phyloP scores from a whole-genome alignment of 148 eudicot genomes.

The Simmondsia chinensis region DNA sequence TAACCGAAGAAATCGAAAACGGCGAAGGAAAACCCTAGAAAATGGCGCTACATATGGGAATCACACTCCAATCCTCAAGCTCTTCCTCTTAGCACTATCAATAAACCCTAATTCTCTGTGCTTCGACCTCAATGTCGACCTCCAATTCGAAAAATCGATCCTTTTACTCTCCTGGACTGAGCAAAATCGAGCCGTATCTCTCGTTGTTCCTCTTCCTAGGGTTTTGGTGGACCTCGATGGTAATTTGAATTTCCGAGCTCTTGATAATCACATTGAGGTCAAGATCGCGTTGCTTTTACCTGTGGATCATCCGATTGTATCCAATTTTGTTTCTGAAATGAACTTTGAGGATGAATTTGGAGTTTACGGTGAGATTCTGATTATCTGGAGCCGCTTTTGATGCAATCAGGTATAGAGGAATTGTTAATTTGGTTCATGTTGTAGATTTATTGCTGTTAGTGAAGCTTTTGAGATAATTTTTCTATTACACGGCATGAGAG shows the following conservation, averaged over 20 bases:
- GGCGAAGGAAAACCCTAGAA: constrained; percentile 48
- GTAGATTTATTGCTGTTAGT: too few relatives aligned
- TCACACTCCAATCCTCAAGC: constrained; percentile 59
- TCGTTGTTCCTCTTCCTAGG: constrained; percentile 63
- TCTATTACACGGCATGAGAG: too few relatives aligned
- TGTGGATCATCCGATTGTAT: constrained; percentile 72
- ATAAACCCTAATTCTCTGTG: constrained; percentile 35
- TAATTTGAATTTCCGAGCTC: constrained; percentile 28
- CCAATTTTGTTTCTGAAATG: constrained; percentile 34
- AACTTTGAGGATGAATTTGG: constrained; percentile 17
- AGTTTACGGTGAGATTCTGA: neutral
- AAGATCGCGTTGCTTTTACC: constrained; percentile 62
- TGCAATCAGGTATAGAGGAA: too few relatives aligned
- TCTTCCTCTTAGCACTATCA: constrained; percentile 45
- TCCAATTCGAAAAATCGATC: constrained; percentile 34
- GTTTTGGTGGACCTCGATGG: constrained; percentile 68
- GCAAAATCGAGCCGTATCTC: constrained; percentile 6
- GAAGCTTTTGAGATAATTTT: too few relatives aligned
- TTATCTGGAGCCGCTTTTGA: constrained; percentile 28
- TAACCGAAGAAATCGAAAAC: constrained; percentile 6
- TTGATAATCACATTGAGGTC: constrained; percentile 66
- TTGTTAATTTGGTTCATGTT: too few relatives aligned
- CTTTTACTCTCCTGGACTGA: constrained; percentile 34
- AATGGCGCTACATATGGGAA: constrained; percentile 89
- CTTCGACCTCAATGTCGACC: constrained; percentile 28